Percentiles rank a stretch among this genome's conserved stretches.
Conservation (phyloP, 2,329 filamentous ascomycete species). For the Raffaelea arxii region DNA sequence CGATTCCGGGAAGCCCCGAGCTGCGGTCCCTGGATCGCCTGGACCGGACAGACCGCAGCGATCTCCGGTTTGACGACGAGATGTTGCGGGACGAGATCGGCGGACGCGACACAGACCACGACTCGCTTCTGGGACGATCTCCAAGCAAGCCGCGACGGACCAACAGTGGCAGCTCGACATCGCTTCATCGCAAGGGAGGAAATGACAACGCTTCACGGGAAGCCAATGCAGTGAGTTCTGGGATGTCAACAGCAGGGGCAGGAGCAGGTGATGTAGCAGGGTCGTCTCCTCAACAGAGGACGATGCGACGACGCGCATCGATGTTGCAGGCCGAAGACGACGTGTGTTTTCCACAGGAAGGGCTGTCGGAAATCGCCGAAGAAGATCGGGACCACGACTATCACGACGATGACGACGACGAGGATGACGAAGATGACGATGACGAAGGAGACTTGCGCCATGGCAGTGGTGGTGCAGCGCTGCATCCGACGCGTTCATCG, state of each 20-base stretch:
- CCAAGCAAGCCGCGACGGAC: constrained; percentile 42
- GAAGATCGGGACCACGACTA: constrained; percentile 52
- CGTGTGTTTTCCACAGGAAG: constrained; percentile 81
- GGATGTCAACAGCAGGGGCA: neutral
- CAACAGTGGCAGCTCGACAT: constrained; percentile 15
- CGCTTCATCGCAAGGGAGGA: no score
- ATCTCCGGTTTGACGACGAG: constrained; percentile 56
- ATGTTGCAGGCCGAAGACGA: constrained; percentile 55
- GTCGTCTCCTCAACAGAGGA: neutral
- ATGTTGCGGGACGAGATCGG: constrained; percentile 59
- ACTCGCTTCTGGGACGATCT: constrained; percentile 22
- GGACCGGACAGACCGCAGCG: constrained; percentile 47
- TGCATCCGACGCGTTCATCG: no score
- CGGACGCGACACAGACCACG: constrained; percentile 8
- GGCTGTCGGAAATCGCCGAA: constrained; percentile 69
- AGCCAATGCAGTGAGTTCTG: no score
- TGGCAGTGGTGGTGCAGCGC: constrained; percentile 14
- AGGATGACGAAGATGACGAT: constrained; percentile 1
- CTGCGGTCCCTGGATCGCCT: constrained; percentile 38
- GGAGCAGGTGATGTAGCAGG: no score
- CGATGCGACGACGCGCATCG: neutral
- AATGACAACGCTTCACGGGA: neutral
- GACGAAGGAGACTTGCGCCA: constrained; percentile 2
- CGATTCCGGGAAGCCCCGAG: constrained; percentile 51
- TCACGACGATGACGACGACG: constrained; percentile 23